Evolutionary conservation across 176 grass and related monocot species (phyloP), one percentile per base, ranked within the genome.

Genomic region (Coix lacrymajobi): DNA sequence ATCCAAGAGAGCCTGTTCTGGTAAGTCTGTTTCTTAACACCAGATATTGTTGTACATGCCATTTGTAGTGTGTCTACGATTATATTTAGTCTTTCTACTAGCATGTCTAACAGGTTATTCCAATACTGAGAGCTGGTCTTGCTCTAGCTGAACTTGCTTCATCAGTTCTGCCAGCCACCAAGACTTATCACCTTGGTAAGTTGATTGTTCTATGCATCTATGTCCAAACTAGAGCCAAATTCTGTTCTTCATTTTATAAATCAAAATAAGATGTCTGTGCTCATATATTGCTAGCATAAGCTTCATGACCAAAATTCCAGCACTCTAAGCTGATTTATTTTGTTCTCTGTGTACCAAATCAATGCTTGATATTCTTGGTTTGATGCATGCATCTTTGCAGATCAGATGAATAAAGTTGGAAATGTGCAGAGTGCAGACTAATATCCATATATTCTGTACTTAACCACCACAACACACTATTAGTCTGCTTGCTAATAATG

Each of bases 61-160:
- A n/a, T 87, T 81, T 83, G 28, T 70, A 46, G 46, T 88, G 10
- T 73, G 11, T 75, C 66, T 65, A 12, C 5, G 4, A 56, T 77
- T 88, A 72, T 86, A 79, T 78, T 85, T 78, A 84, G 62, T 26
- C 48, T 83, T 83, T 49, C 36, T 36, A 85, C 84, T 78, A 77
- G 66, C 73, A 24, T 79, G 68, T 75, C 1, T 90, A 90, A 85
- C 89, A 99, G 96, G 92, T 99, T 70, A 66, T 99, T 87, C 96
- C 96, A 19, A 94, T 99, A 77, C 75, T 99, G 82, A 99, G 96
- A 89, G 96, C 96, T 75, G 96, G 96, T 70, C 93, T 99, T 85
- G 91, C 93, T 38, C 80, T 96, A 74, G 91, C 96, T 75, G 96
- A 99, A 83, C 86, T 90, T 81, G 93, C 87, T 58, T 71, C 84